Base-by-base conservation (phyloP, 1,284 basidiomycete species). In the Athelia sp. region DNA sequence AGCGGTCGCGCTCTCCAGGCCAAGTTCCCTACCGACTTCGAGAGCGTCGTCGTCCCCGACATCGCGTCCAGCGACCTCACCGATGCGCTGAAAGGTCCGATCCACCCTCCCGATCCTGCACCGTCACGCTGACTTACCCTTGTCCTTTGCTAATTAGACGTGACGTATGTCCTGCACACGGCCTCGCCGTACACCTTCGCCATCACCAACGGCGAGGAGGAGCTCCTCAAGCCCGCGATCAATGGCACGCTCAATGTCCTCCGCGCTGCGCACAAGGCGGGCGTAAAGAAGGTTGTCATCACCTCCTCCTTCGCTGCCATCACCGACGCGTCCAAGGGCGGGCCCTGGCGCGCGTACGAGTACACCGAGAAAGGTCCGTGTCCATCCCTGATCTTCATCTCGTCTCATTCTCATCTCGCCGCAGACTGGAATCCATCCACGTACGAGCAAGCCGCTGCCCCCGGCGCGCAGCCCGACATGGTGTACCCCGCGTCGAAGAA, bases 221-320 rank as follows among this genome's bases (percentile, higher is more conserved):
- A 40, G 36, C 36, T 40, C 6, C 19, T 40, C n/a, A 40, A 40
- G 19, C 36, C 36, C 19, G 36, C 36, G 6, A 40, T 40, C 36
- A 40, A 40, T 40, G 36, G 36, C n/a, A 40, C 36, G 6, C 36
- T 40, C 36, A 40, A 40, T n/a, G 36, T 40, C 19, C 36, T 40
- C n/a, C 15, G 19, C 15, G 36, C 36, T 4, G 36, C 36, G 8
- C 6, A 40, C 8, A 21, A n/a, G 19, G 36, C 15, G 8, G 36
- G 36, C 9, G 36, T 40, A n/a, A n/a, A 40, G 36, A 40, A 40
- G 19, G 36, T 40, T 6, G 36, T 40, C 8, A 40, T 40, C n/a
- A 40, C 36, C 6, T 40, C 36, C 6, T 8, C 8, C 36, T 40
- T 40, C 36, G 36, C 36, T 8, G 36, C 36, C 6, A 40, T 40